phyloP scores from a whole-genome alignment of 306 rosid genomes.

The Ochetophila trinervis region DNA sequence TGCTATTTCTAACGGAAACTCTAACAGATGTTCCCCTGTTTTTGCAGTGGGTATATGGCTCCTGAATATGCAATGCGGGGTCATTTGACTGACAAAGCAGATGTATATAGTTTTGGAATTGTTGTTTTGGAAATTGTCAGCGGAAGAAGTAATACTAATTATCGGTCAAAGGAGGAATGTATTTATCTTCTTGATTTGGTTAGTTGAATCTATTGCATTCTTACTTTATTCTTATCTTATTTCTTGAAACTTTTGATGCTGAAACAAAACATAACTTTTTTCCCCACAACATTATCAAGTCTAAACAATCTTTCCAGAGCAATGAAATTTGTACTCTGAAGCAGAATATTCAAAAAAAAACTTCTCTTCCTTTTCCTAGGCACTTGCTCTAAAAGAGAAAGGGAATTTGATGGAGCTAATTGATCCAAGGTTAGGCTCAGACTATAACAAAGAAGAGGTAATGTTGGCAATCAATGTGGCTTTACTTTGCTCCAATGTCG shows the following conservation, averaged over 20 bases:
- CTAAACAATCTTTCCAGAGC: no score
- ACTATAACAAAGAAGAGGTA: constrained; percentile 26
- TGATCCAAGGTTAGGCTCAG: constrained; percentile 37
- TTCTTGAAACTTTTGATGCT: no score
- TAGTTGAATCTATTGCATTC: constrained; percentile 1
- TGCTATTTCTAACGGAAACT: not conserved
- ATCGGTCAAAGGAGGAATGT: constrained; percentile 1
- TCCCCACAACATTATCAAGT: no score
- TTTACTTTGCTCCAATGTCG: constrained; percentile 33
- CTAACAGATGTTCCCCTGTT: not conserved
- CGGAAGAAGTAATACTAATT: constrained; percentile 23
- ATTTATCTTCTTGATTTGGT: constrained; percentile 38
- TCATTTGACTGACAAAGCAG: constrained; percentile 31
- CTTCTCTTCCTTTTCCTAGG: constrained; percentile 21
- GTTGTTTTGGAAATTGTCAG: constrained; percentile 25
- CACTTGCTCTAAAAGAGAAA: constrained; percentile 20
- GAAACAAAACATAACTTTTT: no score
- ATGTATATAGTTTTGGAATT: constrained; percentile 37
- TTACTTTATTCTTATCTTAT: not conserved
- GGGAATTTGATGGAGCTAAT: constrained; percentile 34
- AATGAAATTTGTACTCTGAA: no score
- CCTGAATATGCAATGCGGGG: constrained; percentile 35
- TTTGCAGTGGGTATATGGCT: constrained; percentile 37
- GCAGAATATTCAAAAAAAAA: no score
- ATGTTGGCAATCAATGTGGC: constrained; percentile 32